A percentile compares a stretch with the other conserved stretches of the same genome.
Conservation (phyloP, 345 rosid genomes). For the Raphanus raphanistrum region DNA sequence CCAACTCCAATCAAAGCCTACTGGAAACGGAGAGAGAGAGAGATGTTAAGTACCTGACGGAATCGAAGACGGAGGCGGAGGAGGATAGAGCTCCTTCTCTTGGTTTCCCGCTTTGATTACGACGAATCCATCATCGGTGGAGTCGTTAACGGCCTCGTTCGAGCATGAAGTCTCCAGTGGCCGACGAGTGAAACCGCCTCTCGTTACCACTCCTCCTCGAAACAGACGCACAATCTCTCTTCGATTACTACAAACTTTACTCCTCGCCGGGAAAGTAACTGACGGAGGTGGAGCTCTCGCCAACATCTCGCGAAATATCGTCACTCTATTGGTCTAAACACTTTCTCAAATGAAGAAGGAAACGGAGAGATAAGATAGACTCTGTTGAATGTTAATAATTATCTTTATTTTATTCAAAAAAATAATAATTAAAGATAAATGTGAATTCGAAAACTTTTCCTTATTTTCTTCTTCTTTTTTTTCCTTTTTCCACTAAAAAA, state of each 20-base stretch:
- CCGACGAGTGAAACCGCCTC: constrained; percentile 38
- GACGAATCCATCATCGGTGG: constrained; percentile 51
- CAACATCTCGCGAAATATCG: constrained; percentile 26
- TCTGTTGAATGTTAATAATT: neutral
- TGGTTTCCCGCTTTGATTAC: constrained; percentile 41
- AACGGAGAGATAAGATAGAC: constrained; percentile 19
- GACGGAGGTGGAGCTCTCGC: constrained; percentile 39
- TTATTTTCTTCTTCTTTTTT: neutral
- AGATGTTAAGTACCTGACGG: constrained; percentile 30
- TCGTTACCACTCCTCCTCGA: constrained; percentile 25
- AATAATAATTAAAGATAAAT: neutral
- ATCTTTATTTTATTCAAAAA: neutral
- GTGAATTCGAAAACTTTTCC: neutral
- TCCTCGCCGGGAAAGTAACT: constrained; percentile 25
- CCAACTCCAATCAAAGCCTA: neutral
- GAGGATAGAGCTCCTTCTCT: constrained; percentile 25
- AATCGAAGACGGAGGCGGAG: constrained; percentile 30
- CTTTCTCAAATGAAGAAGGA: no score
- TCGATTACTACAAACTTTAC: neutral
- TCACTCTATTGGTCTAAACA: no score
- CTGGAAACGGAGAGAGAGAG: neutral
- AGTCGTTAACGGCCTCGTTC: constrained; percentile 42
- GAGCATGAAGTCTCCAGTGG: constrained; percentile 49
- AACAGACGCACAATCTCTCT: constrained; percentile 14
- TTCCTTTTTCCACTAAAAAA: neutral